A percentile compares a stretch with the other conserved stretches of the same genome.
phyloP scores from a whole-genome alignment of 139 green algal species.

The Axilococcus clingmanii region DNA sequence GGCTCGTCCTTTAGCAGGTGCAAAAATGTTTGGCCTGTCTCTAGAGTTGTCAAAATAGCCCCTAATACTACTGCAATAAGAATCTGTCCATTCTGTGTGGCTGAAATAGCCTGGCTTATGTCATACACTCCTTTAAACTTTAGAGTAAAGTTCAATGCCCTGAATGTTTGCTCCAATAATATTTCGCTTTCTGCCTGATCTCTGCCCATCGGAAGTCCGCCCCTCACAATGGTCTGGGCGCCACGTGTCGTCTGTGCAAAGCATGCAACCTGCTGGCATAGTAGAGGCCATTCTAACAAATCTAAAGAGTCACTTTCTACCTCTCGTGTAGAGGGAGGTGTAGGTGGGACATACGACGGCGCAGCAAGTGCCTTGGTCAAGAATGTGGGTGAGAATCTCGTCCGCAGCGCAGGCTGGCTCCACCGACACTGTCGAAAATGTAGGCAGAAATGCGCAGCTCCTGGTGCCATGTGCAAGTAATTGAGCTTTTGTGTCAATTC shows the following conservation, averaged over 20 bases:
- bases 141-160: slow-evolving; percentile 27
- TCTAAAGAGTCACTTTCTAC: slow-evolving; percentile 40
- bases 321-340: too few species aligned
- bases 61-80: slow-evolving; percentile 57
- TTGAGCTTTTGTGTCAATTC: too few species aligned
- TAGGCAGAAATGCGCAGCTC: too few species aligned
- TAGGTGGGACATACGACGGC: too few species aligned
- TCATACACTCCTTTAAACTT: slow-evolving; percentile 40
- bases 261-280: slow-evolving; percentile 65
- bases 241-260: slow-evolving; percentile 58
- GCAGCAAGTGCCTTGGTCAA: too few species aligned
- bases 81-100: slow-evolving; percentile 13
- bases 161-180: slow-evolving; percentile 60
- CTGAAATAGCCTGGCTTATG: slow-evolving; percentile 43
- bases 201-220: slow-evolving; percentile 31
- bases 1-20: not conserved
- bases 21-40: too few species aligned
- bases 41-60: slow-evolving; percentile 50
- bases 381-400: too few species aligned
- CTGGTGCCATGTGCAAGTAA: too few species aligned
- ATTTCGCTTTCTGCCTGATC: slow-evolving; percentile 39
- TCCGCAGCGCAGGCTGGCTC: too few species aligned
- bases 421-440: too few species aligned
- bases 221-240: slow-evolving; percentile 25
- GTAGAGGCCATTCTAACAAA: slow-evolving; percentile 54